Percentiles rank a stretch among this genome's conserved stretches.
These are phyloP conservation scores for Pseudozyma thailandica DNA, from an alignment of 1,284 basidiomycete species.

Conservation along the genomic window DNA sequence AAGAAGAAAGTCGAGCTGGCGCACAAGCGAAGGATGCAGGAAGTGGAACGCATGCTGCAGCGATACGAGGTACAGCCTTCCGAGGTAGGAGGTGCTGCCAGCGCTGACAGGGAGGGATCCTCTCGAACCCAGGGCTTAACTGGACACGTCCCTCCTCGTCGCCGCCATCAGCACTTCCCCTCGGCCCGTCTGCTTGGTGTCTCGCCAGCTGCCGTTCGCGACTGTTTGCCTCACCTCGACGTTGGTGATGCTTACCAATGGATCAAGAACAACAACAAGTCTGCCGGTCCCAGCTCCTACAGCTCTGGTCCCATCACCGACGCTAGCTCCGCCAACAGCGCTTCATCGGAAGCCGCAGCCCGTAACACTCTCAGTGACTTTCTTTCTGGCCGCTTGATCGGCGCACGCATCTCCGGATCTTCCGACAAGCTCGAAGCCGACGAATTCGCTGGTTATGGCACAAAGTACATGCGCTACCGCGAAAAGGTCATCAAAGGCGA, in stretches of 20 bases:
- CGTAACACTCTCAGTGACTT: slow-evolving; percentile 52
- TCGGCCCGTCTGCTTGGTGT: slow-evolving; percentile 73
- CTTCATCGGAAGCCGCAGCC: slow-evolving; percentile 22
- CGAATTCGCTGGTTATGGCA: slow-evolving; percentile 39
- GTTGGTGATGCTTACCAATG: slow-evolving; percentile 81
- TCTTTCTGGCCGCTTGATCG: slow-evolving; percentile 47
- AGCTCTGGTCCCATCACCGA: slow-evolving; percentile 62
- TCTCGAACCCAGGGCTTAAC: slow-evolving; percentile 13
- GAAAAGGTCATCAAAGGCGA: slow-evolving; percentile 41
- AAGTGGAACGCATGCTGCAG: slow-evolving; percentile 55
- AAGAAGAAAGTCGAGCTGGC: slow-evolving; percentile 28
- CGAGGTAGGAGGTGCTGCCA: slow-evolving; percentile 2
- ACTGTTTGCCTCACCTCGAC: slow-evolving; percentile 85
- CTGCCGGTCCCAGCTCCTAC: slow-evolving; percentile 60
- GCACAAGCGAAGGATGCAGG: slow-evolving; percentile 54
- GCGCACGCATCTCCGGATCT: slow-evolving; percentile 23
- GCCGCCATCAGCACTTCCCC: slow-evolving; percentile 50
- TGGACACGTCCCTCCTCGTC: slow-evolving; percentile 41
- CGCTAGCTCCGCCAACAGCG: slow-evolving; percentile 7
- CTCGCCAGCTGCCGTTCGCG: slow-evolving; percentile 76
- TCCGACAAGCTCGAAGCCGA: slow-evolving; percentile 24
- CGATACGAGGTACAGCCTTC: slow-evolving; percentile 52
- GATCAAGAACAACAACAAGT: slow-evolving; percentile 71
- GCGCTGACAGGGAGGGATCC: background rate
- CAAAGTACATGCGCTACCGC: slow-evolving; percentile 43